phyloP scores from a whole-genome alignment of 2,329 filamentous ascomycete species.

The Hypoxylon sp. region DNA sequence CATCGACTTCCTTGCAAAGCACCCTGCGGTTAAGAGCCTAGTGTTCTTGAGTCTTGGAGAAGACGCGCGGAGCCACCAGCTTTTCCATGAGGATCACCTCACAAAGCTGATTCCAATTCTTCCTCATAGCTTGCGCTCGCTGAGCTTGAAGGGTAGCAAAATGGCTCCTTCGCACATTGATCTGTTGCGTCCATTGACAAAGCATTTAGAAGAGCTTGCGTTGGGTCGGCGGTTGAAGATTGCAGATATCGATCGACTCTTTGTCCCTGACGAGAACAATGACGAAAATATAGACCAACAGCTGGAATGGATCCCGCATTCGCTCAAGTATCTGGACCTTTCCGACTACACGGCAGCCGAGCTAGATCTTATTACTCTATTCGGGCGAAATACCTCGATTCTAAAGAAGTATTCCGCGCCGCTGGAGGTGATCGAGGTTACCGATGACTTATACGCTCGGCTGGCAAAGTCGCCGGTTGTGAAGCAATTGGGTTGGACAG shows the following conservation, averaged over 20 bases:
- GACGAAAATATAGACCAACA: conserved; percentile 52
- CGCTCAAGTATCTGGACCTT: conserved; percentile 81
- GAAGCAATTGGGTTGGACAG: conserved; percentile 74
- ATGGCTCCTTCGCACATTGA: conserved; percentile 75
- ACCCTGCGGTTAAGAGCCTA: conserved; percentile 76
- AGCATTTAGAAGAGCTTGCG: conserved; percentile 81
- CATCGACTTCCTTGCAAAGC: conserved; percentile 77
- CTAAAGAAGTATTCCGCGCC: conserved; percentile 73
- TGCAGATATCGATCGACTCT: conserved; percentile 74
- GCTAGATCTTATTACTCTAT: conserved; percentile 69
- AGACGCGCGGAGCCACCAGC: conserved; percentile 78
- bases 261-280: conserved; percentile 63
- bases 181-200: conserved; percentile 73
- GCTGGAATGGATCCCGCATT: conserved; percentile 66
- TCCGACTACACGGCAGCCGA: conserved; percentile 76
- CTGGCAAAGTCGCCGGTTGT: conserved; percentile 74
- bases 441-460: conserved; percentile 74
- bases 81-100: conserved; percentile 76
- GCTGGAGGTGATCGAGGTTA: conserved; percentile 81
- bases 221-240: conserved; percentile 77
- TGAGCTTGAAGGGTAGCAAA: conserved; percentile 81
- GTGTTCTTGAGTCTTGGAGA: conserved; percentile 80
- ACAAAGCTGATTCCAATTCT: conserved; percentile 74
- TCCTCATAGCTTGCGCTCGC: conserved; percentile 75
- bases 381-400: conserved; percentile 66